phyloP scores from a whole-genome alignment of 306 rosid species.

The Clitoria ternatea region DNA sequence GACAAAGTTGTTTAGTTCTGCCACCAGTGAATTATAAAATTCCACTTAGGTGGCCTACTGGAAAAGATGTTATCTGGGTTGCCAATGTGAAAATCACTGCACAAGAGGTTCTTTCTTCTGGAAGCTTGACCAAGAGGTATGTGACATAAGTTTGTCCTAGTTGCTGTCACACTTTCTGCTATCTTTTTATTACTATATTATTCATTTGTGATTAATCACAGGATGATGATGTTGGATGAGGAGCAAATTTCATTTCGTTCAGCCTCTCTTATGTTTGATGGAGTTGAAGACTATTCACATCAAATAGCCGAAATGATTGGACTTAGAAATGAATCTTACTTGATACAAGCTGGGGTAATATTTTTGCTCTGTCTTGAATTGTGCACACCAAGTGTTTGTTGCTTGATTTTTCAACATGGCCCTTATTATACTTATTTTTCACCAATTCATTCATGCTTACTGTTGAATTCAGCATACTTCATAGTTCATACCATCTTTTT shows the following conservation, averaged over 20 bases:
- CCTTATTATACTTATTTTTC: slow-evolving; percentile 3
- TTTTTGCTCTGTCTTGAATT: slow-evolving; percentile 12
- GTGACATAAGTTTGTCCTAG: background rate
- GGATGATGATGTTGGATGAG: slow-evolving; percentile 99
- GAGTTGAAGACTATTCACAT: slow-evolving; percentile 92
- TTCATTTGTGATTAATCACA: slow-evolving; percentile 35
- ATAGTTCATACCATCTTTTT: background rate
- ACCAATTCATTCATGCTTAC: background rate
- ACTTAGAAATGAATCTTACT: slow-evolving; percentile 88
- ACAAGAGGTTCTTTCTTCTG: slow-evolving; percentile 93
- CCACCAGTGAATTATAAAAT: slow-evolving; percentile 83
- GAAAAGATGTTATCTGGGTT: slow-evolving; percentile 92
- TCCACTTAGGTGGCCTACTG: slow-evolving; percentile 97
- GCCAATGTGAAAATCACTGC: slow-evolving; percentile 90
- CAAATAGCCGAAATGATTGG: slow-evolving; percentile 99
- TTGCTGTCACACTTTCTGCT: background rate
- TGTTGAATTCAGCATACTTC: background rate
- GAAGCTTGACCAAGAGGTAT: slow-evolving; percentile 94
- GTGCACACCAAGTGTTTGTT: background rate
- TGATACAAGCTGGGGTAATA: slow-evolving; percentile 81
- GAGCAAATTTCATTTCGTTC: slow-evolving; percentile 98
- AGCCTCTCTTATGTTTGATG: slow-evolving; percentile 89
- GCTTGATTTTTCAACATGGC: background rate
- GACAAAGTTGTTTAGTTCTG: slow-evolving; percentile 66
- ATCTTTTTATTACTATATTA: background rate